Conservation (phyloP, 225 moss, liverwort and hornwort species). For the Sphagnum contortum region DNA sequence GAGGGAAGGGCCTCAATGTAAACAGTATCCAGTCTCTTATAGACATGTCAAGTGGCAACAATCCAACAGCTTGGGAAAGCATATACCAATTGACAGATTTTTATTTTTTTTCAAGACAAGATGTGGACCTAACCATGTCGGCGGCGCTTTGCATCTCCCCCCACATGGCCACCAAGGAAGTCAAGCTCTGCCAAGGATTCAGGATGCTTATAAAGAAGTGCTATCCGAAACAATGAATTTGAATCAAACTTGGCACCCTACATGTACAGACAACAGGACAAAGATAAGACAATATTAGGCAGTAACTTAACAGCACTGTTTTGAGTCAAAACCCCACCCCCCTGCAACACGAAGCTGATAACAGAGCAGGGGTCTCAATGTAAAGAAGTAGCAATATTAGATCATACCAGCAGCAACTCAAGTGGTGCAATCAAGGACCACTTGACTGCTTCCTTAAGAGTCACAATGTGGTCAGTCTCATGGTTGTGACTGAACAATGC, state of each 20-base stretch:
- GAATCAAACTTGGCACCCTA: constrained; percentile 81
- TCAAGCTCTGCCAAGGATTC: constrained; percentile 59
- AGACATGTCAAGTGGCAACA: too few species aligned
- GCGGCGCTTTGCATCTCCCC: constrained; percentile 76
- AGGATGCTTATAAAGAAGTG: constrained; percentile 76
- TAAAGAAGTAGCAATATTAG: too few species aligned
- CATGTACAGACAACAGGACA: constrained; percentile 3
- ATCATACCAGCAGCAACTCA: constrained; percentile 63
- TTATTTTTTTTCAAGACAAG: too few species aligned
- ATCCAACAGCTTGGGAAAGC: too few species aligned
- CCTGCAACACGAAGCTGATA: not conserved
- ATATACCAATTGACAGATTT: too few species aligned
- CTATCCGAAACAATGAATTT: constrained; percentile 76
- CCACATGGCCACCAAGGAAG: constrained; percentile 30
- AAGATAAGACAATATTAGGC: not conserved
- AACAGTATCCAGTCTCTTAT: too few species aligned
- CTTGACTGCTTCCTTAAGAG: constrained; percentile 90
- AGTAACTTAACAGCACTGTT: not conserved
- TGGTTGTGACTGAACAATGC: constrained; percentile 39
- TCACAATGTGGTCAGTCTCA: constrained; percentile 61
- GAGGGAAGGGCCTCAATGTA: too few species aligned
- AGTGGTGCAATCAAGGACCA: constrained; percentile 86
- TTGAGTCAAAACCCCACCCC: not conserved
- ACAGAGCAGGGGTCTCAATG: too few species aligned
- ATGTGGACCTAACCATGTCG: constrained; percentile 41